A percentile compares a stretch with the other conserved stretches of the same genome.
Conservation (phyloP, 805 yeast genomes). For the Aciculoconidium aculeatum region DNA sequence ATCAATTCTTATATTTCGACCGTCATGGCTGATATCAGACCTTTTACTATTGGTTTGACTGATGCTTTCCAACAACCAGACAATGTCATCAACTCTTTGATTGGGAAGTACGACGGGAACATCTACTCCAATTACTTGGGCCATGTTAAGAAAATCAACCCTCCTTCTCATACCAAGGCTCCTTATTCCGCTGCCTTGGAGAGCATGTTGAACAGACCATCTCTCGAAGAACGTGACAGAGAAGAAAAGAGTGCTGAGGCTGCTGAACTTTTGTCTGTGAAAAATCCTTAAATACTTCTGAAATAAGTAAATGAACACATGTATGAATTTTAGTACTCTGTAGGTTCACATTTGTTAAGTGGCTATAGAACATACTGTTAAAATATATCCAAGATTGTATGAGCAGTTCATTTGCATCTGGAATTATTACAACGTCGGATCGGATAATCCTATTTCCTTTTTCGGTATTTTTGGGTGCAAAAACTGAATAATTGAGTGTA, state of each 20-base stretch:
- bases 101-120: conserved; percentile 40
- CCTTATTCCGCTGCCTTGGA: conserved; percentile 35
- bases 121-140: conserved; percentile 38
- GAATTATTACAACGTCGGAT: too few species aligned
- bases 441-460: too few species aligned
- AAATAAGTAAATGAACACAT: too few species aligned
- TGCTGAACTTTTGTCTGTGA: conserved; percentile 25
- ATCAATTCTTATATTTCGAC: conserved; percentile 25
- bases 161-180: conserved; percentile 31
- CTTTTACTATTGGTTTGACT: conserved; percentile 35
- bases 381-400: too few species aligned
- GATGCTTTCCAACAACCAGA: conserved; percentile 42
- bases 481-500: too few species aligned
- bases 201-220: conserved; percentile 35
- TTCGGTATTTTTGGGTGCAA: too few species aligned
- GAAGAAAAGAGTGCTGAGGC: conserved; percentile 31
- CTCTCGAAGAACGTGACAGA: conserved; percentile 33
- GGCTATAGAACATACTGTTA: too few species aligned
- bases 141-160: conserved; percentile 29
- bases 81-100: conserved; percentile 36
- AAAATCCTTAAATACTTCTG: too few species aligned
- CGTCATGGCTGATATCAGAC: conserved; percentile 32
- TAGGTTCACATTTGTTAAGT: too few species aligned
- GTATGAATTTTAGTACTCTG: too few species aligned
- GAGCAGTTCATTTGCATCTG: too few species aligned